A percentile compares a stretch with the other conserved stretches of the same genome.
These are phyloP conservation scores for Starmerella vitae DNA, from an alignment of 805 yeast species.

Conservation along the genomic window DNA sequence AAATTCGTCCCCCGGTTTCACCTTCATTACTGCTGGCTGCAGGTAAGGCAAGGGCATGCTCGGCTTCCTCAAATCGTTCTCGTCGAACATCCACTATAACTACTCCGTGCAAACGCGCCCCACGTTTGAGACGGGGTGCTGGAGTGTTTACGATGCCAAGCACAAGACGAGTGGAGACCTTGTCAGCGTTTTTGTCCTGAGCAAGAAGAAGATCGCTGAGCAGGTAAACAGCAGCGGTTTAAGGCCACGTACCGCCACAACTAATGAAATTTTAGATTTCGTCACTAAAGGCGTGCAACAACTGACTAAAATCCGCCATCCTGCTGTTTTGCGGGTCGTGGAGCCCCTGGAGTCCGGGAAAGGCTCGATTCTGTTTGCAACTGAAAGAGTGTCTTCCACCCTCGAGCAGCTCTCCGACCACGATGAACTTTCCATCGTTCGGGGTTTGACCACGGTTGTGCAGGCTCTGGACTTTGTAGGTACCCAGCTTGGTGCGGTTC, in stretches of 20 bases:
- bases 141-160: slow-evolving; percentile 79
- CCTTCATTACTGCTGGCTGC: no score
- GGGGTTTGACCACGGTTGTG: slow-evolving; percentile 68
- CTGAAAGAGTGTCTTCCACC: slow-evolving; percentile 59
- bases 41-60: slow-evolving; percentile 14
- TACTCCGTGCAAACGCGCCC: slow-evolving; percentile 62
- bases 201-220: slow-evolving; percentile 59
- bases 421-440: slow-evolving; percentile 60
- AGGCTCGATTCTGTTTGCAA: slow-evolving; percentile 62
- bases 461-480: slow-evolving; percentile 77
- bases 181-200: slow-evolving; percentile 78
- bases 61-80: slow-evolving; percentile 21
- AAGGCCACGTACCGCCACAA: slow-evolving; percentile 33
- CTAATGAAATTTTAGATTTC: slow-evolving; percentile 52
- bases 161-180: slow-evolving; percentile 33
- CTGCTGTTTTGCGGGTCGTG: slow-evolving; percentile 64
- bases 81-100: slow-evolving; percentile 27
- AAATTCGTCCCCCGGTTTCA: no score
- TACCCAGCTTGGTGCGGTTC: slow-evolving; percentile 57
- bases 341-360: slow-evolving; percentile 87
- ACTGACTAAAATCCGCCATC: slow-evolving; percentile 75
- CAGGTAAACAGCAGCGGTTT: slow-evolving; percentile 39
- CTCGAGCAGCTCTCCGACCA: slow-evolving; percentile 35
- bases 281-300: slow-evolving; percentile 56
- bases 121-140: slow-evolving; percentile 59